Base-by-base conservation (phyloP, 768 basidiomycete genomes). In the Fistulinella prunicolor region DNA sequence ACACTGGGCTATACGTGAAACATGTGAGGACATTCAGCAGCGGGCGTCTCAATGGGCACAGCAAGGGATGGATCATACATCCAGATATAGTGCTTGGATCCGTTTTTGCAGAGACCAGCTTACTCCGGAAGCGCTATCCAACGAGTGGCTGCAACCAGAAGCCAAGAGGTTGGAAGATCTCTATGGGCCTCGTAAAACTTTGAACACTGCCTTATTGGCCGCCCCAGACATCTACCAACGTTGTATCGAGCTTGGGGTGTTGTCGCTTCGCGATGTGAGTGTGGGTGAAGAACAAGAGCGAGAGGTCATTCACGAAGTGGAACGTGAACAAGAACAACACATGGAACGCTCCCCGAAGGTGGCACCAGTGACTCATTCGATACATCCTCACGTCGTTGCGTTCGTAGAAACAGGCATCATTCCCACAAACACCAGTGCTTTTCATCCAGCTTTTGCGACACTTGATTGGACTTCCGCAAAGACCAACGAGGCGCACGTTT, bases 1-100 rank as follows among this genome's bases (percentile, higher is more conserved):
- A 4, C 61, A 64, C 9, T 79, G 78, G 78, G 56, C 65, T 2
- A 74, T 78, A 62, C 55, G 47, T 1, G 69, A 76, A 52, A 76
- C 77, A 3, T 79, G 76, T 41, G 44, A 47, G 1, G 66, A 75
- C 21, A 73, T 78, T 24, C 56, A 70, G n/a, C 67, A 65, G 9
- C 57, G 72, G 42, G 60, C 65, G 37, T 61, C 71, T 14, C 70
- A 68, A 29, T 78, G 77, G 76, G 68, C 62, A 20, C 63, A 72
- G 30, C 77, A 78, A 44, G 63, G 60, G 28, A 53, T 35, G 4
- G 52, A 64, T 20, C 63, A 60, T 22, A 19, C 34, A 0, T 42
- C 37, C 3, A 58, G 63, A 28, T 55, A 55, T 36, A 23, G 22
- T 1, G 52, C 39, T 34, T 64, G 62, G 62, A 46, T 41, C 9